These are phyloP conservation scores for Botrytis fabae DNA, from an alignment of 2,329 filamentous ascomycete species.

Conservation along the genomic window DNA sequence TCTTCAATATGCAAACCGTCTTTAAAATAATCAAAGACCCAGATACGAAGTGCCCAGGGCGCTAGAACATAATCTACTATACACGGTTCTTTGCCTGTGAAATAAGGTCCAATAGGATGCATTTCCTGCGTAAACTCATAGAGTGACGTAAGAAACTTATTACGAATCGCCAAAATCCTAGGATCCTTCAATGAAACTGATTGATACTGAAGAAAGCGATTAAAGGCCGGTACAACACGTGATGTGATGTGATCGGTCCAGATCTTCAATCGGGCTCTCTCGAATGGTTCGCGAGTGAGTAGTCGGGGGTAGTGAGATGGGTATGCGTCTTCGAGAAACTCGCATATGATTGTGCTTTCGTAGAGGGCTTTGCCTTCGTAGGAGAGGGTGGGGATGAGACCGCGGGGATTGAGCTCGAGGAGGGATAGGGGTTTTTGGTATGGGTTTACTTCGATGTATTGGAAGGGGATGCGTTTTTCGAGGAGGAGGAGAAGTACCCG, in stretches of 20 bases:
- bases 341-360: conserved; percentile 70
- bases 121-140: conserved; percentile 63
- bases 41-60: conserved; percentile 71
- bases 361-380: conserved; percentile 62
- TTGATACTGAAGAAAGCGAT: conserved; percentile 60
- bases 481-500: conserved; percentile 70
- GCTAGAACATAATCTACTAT: conserved; percentile 71
- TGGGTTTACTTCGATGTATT: conserved; percentile 77
- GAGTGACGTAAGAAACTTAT: conserved; percentile 59
- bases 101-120: conserved; percentile 63
- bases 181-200: conserved; percentile 48
- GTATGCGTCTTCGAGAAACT: conserved; percentile 75
- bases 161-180: conserved; percentile 52
- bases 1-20: conserved; percentile 51
- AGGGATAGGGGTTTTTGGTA: conserved; percentile 71
- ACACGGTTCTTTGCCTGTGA: conserved; percentile 62
- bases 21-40: conserved; percentile 76
- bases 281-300: conserved; percentile 62
- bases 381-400: conserved; percentile 70
- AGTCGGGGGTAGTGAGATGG: conserved; percentile 49
- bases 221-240: conserved; percentile 68
- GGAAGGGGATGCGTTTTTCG: conserved; percentile 71
- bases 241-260: conserved; percentile 71
- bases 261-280: conserved; percentile 63
- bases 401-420: conserved; percentile 70